These are phyloP conservation scores for Lepiota brunneoincarnata DNA, from an alignment of 768 basidiomycete species.

Conservation along the genomic window DNA sequence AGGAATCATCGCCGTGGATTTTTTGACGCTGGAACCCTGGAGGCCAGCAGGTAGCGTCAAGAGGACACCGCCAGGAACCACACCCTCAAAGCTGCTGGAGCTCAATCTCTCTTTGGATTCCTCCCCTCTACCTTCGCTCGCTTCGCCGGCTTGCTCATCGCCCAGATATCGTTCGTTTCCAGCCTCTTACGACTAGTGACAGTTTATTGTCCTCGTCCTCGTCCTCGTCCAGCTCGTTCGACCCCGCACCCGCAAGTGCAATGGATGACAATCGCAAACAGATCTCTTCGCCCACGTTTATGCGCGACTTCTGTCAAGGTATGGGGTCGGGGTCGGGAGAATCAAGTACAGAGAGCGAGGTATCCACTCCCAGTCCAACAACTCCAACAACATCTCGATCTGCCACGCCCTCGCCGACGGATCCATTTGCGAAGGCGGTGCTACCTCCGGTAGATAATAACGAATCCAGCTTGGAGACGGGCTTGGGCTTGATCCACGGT, in stretches of 20 bases:
- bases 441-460: conserved; percentile 10
- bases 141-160: conserved; percentile 21
- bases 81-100: conserved; percentile 18
- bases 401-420: conserved; percentile 39
- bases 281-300: conserved; percentile 12
- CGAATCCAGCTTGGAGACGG: neutral
- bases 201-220: conserved; percentile 11
- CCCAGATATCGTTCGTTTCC: conserved; percentile 38
- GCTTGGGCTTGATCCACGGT: conserved; percentile 10
- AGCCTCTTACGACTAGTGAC: conserved; percentile 17
- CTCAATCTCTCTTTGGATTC: conserved; percentile 8
- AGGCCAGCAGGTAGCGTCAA: conserved; percentile 27
- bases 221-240: conserved; percentile 6
- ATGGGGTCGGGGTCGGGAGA: conserved; percentile 11
- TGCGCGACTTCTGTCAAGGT: neutral
- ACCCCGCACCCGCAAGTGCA: neutral
- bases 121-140: conserved; percentile 15
- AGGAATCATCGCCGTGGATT: conserved; percentile 61
- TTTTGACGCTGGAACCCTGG: conserved; percentile 39
- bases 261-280: conserved; percentile 2
- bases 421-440: conserved; percentile 23
- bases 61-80: conserved; percentile 50
- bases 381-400: conserved; percentile 42
- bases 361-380: conserved; percentile 46
- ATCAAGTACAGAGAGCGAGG: conserved; percentile 28